phyloP scores from a whole-genome alignment of 2,329 filamentous ascomycete species.

The Aspergillus sp. region DNA sequence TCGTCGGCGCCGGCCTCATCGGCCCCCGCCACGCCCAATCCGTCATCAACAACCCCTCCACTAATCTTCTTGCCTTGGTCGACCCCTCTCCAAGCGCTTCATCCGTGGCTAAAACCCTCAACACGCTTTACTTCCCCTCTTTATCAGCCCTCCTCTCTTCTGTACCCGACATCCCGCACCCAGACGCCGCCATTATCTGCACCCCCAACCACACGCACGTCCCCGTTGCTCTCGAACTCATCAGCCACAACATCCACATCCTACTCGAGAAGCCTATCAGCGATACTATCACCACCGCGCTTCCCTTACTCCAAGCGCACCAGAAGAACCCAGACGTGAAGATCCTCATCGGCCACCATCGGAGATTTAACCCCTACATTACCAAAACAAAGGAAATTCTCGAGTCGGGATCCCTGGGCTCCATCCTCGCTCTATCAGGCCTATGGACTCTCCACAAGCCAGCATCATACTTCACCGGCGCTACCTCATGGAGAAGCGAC shows the following conservation, averaged over 20 bases:
- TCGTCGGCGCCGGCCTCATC: conserved; percentile 53
- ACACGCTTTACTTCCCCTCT: conserved; percentile 44
- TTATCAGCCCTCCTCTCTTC: conserved; percentile 48
- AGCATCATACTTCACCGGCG: conserved; percentile 51
- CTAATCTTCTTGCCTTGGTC: conserved; percentile 48
- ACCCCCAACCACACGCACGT: conserved; percentile 63
- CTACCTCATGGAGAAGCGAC: conserved; percentile 51
- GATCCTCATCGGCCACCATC: conserved; percentile 59
- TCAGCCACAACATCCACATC: conserved; percentile 53
- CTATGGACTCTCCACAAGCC: conserved; percentile 59
- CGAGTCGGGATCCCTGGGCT: conserved; percentile 45
- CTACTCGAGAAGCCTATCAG: conserved; percentile 62
- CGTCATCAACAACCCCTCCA: conserved; percentile 40
- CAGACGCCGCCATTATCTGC: conserved; percentile 59
- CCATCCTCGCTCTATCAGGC: conserved; percentile 55
- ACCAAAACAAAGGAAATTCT: conserved; percentile 52
- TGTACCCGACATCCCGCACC: conserved; percentile 35
- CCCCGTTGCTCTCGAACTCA: conserved; percentile 50
- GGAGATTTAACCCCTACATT: conserved; percentile 61
- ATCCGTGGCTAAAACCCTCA: conserved; percentile 37
- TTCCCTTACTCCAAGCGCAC: conserved; percentile 25
- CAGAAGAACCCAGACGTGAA: conserved; percentile 32
- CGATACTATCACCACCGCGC: conserved; percentile 32
- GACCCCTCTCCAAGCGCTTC: conserved; percentile 47
- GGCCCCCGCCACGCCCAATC: conserved; percentile 54